Conservation (phyloP, 1,284 basidiomycete genomes). For the Trichosporon coremiiforme region DNA sequence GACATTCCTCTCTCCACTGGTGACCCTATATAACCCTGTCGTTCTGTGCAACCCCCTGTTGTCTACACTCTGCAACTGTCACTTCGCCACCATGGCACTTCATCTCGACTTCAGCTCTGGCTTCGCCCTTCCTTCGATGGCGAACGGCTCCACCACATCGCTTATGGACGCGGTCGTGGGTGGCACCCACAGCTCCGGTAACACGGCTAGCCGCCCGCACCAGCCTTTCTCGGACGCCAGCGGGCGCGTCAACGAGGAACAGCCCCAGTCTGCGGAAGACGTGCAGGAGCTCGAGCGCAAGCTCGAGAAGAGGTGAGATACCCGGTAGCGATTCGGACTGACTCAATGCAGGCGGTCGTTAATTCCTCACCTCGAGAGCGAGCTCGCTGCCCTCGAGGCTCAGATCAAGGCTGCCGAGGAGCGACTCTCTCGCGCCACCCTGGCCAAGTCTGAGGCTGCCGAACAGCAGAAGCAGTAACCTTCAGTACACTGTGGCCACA, state of each 20-base stretch:
- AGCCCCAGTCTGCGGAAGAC: conserved; percentile 29
- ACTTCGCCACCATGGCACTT: neutral
- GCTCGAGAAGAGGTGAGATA: conserved; percentile 50
- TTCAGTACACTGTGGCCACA: too few relatives aligned
- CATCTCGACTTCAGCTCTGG: conserved; percentile 13
- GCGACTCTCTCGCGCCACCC: conserved; percentile 33
- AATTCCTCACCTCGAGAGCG: conserved; percentile 47
- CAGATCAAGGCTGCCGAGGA: conserved; percentile 53
- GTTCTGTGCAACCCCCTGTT: conserved; percentile 1
- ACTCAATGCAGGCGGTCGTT: conserved; percentile 39
- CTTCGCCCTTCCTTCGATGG: conserved; percentile 29
- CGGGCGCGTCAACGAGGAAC: conserved; percentile 33
- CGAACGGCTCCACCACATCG: conserved; percentile 38
- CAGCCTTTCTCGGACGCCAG: conserved; percentile 29
- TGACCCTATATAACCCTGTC: neutral
- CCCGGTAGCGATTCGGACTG: neutral
- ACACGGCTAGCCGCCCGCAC: conserved; percentile 19
- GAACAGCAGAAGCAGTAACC: conserved; percentile 1
- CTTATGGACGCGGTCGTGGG: conserved; percentile 52
- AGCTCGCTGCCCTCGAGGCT: conserved; percentile 51
- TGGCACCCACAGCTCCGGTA: conserved; percentile 20
- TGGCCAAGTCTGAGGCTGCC: neutral
- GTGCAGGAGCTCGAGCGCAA: conserved; percentile 49
- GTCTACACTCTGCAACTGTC: conserved; percentile 1
- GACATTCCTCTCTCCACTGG: neutral